Base-by-base conservation (phyloP, 352 stramenopile species). In the Phytopythium sindhum region DNA sequence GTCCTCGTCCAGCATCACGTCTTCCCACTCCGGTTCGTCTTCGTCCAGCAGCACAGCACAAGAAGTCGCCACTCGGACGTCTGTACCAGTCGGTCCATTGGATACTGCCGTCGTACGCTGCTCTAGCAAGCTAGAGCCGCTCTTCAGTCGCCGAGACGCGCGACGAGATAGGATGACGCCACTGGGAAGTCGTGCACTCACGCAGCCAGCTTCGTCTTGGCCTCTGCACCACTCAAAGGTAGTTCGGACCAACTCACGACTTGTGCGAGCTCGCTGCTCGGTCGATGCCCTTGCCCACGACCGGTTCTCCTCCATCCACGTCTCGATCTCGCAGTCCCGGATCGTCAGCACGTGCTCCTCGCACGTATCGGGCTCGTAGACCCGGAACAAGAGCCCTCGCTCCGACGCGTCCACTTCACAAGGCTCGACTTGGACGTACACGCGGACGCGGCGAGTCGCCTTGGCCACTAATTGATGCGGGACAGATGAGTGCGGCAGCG, bases 371-470 rank as follows among this genome's bases (percentile, higher is more conserved):
- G 84, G 80, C 2, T 88, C 31, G 44, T 60, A 81, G 9, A 91
- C 29, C 15, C 78, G 81, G 57, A 80, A 85, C 6, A 62, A 56
- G 21, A 85, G 61, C 4, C 58, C 44, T 48, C 31, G 31, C 26
- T 64, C 45, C 41, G 54, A 45, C 19, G 7, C 52, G 17, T 44
- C 45, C 9, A 57, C 28, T 11, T 67, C 61, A 12, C 68, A 66
- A 0, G 80, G 68, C 44, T 93, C 84, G 10, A 82, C 79, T 64
- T 93, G 82, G 9, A 90, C 60, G 54, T 89, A 89, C 28, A 51
- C 60, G 0, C 80, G 78, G 11, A 81, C 39, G 7, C 88, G 67
- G 9, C 69, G 55, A 5, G 74, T 69, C 12, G 33, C 37, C 31
- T 74, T 76, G 10, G 73, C 63, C 4, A 93, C 41, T 0, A 29